These are phyloP conservation scores for Parastagonospora avenae DNA, from an alignment of 2,329 filamentous ascomycete genomes.

Conservation along the genomic window DNA sequence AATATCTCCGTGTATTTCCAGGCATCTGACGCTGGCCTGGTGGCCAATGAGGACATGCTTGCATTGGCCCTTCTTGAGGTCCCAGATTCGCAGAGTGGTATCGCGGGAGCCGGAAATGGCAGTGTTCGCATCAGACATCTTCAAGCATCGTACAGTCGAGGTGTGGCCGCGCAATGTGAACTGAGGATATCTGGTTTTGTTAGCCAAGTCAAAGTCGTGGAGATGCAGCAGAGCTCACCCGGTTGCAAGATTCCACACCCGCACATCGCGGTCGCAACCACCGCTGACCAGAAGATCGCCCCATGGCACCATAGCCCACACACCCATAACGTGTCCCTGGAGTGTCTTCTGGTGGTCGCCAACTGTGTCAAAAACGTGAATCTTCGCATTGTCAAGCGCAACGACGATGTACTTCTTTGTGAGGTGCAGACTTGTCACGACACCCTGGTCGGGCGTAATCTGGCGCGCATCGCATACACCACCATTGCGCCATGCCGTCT, in stretches of 20 bases:
- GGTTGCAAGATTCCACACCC: slow-evolving; percentile 94
- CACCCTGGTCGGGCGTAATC: slow-evolving; percentile 94
- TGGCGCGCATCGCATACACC: slow-evolving; percentile 83
- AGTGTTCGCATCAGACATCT: slow-evolving; percentile 93
- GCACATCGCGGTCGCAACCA: slow-evolving; percentile 93
- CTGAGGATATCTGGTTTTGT: slow-evolving; percentile 31
- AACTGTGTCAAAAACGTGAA: slow-evolving; percentile 94
- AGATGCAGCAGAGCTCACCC: slow-evolving; percentile 64
- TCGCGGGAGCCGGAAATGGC: slow-evolving; percentile 96
- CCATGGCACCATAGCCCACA: slow-evolving; percentile 99
- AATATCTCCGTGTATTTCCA: slow-evolving; percentile 94
- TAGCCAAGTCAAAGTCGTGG: slow-evolving; percentile 5
- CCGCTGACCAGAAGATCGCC: slow-evolving; percentile 93
- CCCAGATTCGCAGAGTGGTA: slow-evolving; percentile 93
- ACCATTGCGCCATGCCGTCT: slow-evolving; percentile 93
- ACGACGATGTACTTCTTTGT: slow-evolving; percentile 97
- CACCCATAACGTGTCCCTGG: slow-evolving; percentile 96
- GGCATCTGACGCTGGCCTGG: slow-evolving; percentile 90
- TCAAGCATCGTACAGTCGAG: slow-evolving; percentile 92
- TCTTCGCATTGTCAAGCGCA: slow-evolving; percentile 96
- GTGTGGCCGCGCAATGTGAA: slow-evolving; percentile 87
- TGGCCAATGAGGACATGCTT: slow-evolving; percentile 92
- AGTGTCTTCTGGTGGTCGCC: slow-evolving; percentile 87
- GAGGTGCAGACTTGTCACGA: slow-evolving; percentile 92
- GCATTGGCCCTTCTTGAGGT: slow-evolving; percentile 85